Evolutionary conservation across 768 basidiomycete genomes (phyloP).

Genomic region (Mrakia frigida): DNA sequence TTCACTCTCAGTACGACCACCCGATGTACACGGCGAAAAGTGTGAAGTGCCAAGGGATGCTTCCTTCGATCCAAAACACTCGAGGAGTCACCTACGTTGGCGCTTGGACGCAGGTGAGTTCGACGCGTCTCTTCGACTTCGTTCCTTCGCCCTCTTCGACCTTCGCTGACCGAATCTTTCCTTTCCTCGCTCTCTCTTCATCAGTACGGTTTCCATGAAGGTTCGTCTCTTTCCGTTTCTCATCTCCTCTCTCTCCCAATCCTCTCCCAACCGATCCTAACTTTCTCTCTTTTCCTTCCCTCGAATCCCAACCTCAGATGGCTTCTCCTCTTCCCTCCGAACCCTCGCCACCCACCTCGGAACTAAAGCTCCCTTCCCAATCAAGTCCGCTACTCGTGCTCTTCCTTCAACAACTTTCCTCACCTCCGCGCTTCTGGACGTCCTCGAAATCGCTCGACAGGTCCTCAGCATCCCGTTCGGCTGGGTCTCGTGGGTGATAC

Average conservation of each 20-base stretch:
- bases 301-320: constrained; percentile 14
- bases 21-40: constrained; percentile 60
- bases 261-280: too few species aligned
- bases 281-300: constrained; percentile 31
- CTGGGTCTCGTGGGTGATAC: constrained; percentile 34
- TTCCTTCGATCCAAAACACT: constrained; percentile 58
- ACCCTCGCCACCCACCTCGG: constrained; percentile 5
- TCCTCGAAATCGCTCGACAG: constrained; percentile 31
- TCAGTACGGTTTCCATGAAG: constrained; percentile 74
- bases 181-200: not conserved
- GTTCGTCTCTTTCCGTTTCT: constrained; percentile 52
- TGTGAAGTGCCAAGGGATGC: constrained; percentile 53
- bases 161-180: not conserved
- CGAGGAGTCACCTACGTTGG: constrained; percentile 62
- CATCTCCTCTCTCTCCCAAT: not conserved
- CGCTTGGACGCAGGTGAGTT: constrained; percentile 54
- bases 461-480: constrained; percentile 32
- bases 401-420: constrained; percentile 24
- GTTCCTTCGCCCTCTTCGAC: not conserved
- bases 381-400: constrained; percentile 36
- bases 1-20: constrained; percentile 53
- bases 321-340: constrained; percentile 14
- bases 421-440: constrained; percentile 22
- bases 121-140: not conserved
- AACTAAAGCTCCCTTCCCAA: constrained; percentile 37